Base-by-base conservation (phyloP, 2,329 filamentous ascomycete species). In the Xylaria sp. region DNA sequence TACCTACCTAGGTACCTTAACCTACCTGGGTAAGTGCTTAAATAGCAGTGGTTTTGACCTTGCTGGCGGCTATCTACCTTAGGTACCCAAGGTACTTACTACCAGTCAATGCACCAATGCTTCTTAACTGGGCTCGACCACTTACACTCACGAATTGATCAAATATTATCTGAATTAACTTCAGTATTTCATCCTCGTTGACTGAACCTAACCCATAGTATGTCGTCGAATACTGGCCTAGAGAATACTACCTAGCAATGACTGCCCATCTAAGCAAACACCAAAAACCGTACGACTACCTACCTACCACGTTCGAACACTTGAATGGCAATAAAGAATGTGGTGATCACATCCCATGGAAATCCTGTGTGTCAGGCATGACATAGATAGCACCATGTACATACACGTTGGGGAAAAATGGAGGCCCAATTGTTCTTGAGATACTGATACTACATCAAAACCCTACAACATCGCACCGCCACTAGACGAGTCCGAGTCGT, bases 391-490 rank as follows among this genome's bases (percentile, higher is more conserved):
- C 21, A 11, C 25, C 17, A 33, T 54, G 23, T 8, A 19, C 23
- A 9, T 21, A 31, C 38, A 14, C 7, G 11, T 12, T 14, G 28
- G 42, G 38, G 9, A 15, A 40, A 14, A 19, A 11, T 12, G 35
- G 31, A 15, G 2, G 23, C 23, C 15, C 23, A 33, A n/a, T 7
- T 51, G 5, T 33, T 25, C 46, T 14, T 14, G 21, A 33, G 4
- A 54, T 21, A 25, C 6, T n/a, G 4, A 33, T 33, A n/a, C 5
- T n/a, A 8, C 31, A 15, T 11, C 4, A 14, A 42, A n/a, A n/a
- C n/a, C 11, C 17, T 55, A 60, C 43, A 60, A 45, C 23, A 28
- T 55, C 33, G 57, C 57, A 37, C 57, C 57, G 17, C 57, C 57
- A 19, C 28, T 31, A 1, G 50, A 53, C 21, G 40, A 53, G 33